phyloP scores from a whole-genome alignment of 2,329 filamentous ascomycete genomes.

The Dactylellina haptotyla region DNA sequence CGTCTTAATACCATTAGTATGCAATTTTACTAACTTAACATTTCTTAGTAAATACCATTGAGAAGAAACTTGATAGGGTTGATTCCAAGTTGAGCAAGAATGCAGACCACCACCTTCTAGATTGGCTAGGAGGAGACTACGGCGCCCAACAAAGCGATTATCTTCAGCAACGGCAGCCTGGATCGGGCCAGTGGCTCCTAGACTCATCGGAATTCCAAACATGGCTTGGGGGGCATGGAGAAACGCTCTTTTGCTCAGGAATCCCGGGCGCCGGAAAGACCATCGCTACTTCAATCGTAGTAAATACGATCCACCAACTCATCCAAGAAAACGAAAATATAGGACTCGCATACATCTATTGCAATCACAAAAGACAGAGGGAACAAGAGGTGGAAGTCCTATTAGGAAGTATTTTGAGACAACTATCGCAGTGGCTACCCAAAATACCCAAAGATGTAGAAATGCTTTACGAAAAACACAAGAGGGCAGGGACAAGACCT shows the following conservation, averaged over 20 bases:
- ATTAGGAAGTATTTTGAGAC: neutral
- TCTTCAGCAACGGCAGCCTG: constrained; percentile 60
- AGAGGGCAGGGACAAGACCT: neutral
- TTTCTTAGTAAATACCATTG: neutral
- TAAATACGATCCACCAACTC: neutral
- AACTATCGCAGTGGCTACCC: neutral
- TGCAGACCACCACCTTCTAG: constrained; percentile 56
- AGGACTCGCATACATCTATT: constrained; percentile 4
- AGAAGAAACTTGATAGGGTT: neutral
- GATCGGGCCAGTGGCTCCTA: constrained; percentile 65
- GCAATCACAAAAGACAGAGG: neutral
- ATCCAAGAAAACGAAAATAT: neutral
- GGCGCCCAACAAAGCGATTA: constrained; percentile 62
- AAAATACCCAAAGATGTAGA: neutral
- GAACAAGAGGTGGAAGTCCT: neutral
- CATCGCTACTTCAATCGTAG: neutral
- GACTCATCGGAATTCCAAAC: constrained; percentile 60
- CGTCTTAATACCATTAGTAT: neutral
- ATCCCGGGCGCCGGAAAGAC: constrained; percentile 22
- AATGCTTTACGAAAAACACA: neutral
- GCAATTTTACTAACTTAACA: neutral
- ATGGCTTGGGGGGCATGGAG: constrained; percentile 58
- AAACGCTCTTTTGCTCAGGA: constrained; percentile 23
- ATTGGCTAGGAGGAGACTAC: constrained; percentile 63
- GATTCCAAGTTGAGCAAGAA: constrained; percentile 47